Conservation (phyloP, 202 grass and related monocot genomes). For the Zizania palustris region DNA sequence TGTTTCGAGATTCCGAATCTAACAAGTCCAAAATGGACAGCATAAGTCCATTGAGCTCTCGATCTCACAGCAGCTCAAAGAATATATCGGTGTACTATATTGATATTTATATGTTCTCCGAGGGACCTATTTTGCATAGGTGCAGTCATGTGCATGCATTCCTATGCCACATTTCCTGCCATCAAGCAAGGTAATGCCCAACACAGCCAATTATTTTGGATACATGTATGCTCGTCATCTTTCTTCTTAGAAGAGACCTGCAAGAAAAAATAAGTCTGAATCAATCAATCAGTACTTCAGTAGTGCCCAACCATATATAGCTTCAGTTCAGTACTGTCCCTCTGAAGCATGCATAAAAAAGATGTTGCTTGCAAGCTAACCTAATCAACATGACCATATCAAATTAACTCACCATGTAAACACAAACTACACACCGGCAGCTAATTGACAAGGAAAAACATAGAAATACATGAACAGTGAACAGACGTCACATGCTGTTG, state of each 20-base stretch:
- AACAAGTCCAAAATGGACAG: slow-evolving; percentile 56
- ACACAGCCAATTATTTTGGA: background rate
- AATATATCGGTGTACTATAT: slow-evolving; percentile 53
- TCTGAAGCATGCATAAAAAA: slow-evolving; percentile 2
- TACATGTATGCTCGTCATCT: background rate
- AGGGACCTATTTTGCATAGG: background rate
- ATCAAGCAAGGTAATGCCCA: background rate
- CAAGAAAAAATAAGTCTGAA: slow-evolving; percentile 7
- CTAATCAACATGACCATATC: background rate
- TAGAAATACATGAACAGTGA: background rate
- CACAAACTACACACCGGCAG: slow-evolving; percentile 26
- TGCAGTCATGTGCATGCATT: slow-evolving; percentile 6
- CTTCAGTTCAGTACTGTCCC: slow-evolving; percentile 5
- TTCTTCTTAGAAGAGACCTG: background rate
- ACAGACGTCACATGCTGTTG: background rate
- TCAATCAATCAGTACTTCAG: background rate
- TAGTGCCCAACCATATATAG: background rate
- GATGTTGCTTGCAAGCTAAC: slow-evolving; percentile 5
- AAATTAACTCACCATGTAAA: background rate
- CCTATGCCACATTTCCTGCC: slow-evolving; percentile 10
- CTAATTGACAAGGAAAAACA: slow-evolving; percentile 31
- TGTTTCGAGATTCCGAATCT: slow-evolving; percentile 41
- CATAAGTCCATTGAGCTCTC: slow-evolving; percentile 43
- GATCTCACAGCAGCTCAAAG: slow-evolving; percentile 37
- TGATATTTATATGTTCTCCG: slow-evolving; percentile 29